A percentile compares a stretch with the other conserved stretches of the same genome.
Evolutionary conservation across 176 grass and related monocot genomes (phyloP).

Genomic region (Oryza nivara): DNA sequence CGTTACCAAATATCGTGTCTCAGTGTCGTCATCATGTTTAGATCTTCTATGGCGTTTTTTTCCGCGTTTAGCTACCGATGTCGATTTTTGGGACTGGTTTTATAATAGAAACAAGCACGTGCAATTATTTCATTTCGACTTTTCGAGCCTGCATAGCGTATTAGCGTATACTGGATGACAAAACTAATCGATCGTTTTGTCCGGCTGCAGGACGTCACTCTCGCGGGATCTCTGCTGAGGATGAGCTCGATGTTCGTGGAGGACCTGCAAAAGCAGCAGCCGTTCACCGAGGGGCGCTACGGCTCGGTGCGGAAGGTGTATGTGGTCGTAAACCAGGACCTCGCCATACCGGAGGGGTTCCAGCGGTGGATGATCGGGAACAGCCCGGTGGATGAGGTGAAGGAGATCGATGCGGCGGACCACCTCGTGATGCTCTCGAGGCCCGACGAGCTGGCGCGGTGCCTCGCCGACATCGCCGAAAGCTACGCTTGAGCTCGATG

Average conservation of each 20-base stretch:
- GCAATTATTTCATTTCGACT: too few species aligned
- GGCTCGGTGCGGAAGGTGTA: constrained; percentile 66
- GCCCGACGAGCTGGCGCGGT: constrained; percentile 41
- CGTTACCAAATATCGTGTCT: too few species aligned
- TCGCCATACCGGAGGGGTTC: constrained; percentile 33
- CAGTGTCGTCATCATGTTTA: too few species aligned
- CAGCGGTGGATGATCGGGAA: constrained; percentile 69
- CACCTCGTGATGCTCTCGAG: constrained; percentile 68
- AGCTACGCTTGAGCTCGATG: constrained; percentile 25
- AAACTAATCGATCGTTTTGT: neutral
- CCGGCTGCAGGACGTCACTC: constrained; percentile 59
- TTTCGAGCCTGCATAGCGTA: too few species aligned
- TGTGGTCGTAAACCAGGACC: constrained; percentile 58
- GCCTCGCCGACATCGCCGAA: constrained; percentile 43
- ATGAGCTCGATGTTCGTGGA: constrained; percentile 60
- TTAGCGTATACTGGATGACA: neutral
- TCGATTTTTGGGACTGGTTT: too few species aligned
- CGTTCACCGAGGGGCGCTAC: constrained; percentile 46
- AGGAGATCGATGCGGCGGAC: constrained; percentile 51
- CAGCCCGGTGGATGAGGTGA: constrained; percentile 54
- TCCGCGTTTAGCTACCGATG: too few species aligned
- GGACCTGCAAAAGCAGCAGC: constrained; percentile 38
- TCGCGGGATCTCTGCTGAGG: constrained; percentile 53
- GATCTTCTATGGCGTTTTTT: too few species aligned
- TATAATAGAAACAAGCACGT: too few species aligned